Evolutionary conservation across 306 rosid genomes (phyloP).

Genomic region (Vigna trinervia): DNA sequence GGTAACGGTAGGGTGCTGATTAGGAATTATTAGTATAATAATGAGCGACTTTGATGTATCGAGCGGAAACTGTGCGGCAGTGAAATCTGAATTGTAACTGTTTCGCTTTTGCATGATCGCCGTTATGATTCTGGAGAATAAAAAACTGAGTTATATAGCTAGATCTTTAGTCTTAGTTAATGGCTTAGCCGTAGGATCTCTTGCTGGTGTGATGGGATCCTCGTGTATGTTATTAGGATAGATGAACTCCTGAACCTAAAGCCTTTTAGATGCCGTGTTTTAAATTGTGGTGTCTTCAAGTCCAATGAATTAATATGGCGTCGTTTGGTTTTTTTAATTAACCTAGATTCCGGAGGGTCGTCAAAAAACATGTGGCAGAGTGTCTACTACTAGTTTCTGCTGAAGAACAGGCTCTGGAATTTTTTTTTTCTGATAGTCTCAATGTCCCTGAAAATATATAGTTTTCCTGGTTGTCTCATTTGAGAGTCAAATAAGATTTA

Average conservation of each 20-base stretch:
- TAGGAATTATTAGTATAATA: neutral
- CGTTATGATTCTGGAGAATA: slow-evolving; percentile 3
- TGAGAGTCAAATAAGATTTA: neutral
- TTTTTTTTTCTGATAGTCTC: slow-evolving; percentile 17
- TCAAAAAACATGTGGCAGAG: neutral
- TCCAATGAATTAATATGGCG: slow-evolving; percentile 8
- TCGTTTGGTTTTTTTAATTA: neutral
- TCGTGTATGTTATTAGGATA: slow-evolving; percentile 15
- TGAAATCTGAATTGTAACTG: slow-evolving; percentile 6
- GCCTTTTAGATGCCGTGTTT: neutral
- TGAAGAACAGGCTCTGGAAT: neutral
- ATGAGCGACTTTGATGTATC: neutral
- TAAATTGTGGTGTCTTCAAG: slow-evolving; percentile 3
- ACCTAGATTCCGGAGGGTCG: neutral
- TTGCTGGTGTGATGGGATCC: neutral
- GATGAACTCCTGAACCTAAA: neutral
- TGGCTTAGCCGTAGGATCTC: slow-evolving; percentile 19
- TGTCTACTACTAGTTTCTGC: slow-evolving; percentile 8
- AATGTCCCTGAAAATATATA: neutral
- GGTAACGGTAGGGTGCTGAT: neutral
- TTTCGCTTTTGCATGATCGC: slow-evolving; percentile 23
- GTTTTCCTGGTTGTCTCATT: neutral
- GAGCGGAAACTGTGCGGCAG: slow-evolving; percentile 6
- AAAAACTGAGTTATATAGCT: neutral
- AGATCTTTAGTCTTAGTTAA: slow-evolving; percentile 11